Conservation (phyloP, 345 rosid genomes). For the Hibiscus trionum region DNA sequence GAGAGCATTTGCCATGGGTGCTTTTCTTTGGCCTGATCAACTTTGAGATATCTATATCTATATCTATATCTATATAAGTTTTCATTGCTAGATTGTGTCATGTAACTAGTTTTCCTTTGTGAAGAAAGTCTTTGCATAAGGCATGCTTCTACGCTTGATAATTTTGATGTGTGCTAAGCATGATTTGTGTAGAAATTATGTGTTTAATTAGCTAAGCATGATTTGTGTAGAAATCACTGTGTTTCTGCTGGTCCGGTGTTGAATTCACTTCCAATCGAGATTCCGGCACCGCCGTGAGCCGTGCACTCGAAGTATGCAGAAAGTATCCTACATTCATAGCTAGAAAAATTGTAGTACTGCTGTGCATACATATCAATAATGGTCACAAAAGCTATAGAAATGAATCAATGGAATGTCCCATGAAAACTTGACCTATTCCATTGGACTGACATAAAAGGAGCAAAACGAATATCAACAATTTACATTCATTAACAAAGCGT, state of each 20-base stretch:
- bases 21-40: constrained; percentile 60
- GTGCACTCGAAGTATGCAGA: neutral
- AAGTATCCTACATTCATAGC: neutral
- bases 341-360: neutral
- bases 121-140: neutral
- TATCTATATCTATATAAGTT: neutral
- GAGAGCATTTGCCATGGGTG: constrained; percentile 47
- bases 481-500: neutral
- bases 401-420: neutral
- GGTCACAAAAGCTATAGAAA: neutral
- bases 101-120: neutral
- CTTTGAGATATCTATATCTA: constrained; percentile 3
- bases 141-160: neutral
- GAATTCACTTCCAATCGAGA: neutral
- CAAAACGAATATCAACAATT: constrained; percentile 2
- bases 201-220: neutral
- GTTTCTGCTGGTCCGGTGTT: no score
- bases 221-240: neutral
- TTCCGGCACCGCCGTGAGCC: neutral
- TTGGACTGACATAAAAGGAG: neutral
- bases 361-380: constrained; percentile 10
- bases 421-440: neutral
- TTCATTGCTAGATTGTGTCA: neutral
- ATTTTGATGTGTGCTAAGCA: neutral
- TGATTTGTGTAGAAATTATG: neutral